A percentile compares a stretch with the other conserved stretches of the same genome.
phyloP scores from a whole-genome alignment of 1,284 basidiomycete species.

The Phellinidium pouzarii region DNA sequence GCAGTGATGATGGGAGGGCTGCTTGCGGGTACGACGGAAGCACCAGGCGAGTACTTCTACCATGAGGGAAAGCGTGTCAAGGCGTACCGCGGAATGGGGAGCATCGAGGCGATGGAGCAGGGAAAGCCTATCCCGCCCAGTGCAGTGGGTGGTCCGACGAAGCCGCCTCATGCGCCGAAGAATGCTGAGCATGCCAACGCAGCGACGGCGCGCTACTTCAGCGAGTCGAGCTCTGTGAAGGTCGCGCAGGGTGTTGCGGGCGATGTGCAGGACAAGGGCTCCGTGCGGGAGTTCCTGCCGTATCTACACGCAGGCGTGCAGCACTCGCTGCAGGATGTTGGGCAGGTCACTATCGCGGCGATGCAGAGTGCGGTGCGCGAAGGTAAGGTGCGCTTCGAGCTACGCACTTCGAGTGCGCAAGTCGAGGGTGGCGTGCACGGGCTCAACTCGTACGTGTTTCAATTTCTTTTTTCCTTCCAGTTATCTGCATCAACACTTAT shows the following conservation, averaged over 20 bases:
- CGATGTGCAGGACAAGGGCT: constrained; percentile 97
- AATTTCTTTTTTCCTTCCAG: not conserved
- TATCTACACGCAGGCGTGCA: constrained; percentile 92
- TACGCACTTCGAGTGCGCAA: constrained; percentile 93
- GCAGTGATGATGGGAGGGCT: constrained; percentile 99
- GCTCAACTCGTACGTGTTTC: constrained; percentile 77
- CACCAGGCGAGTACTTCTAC: constrained; percentile 98
- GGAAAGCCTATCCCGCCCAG: constrained; percentile 43
- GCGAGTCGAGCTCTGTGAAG: constrained; percentile 90
- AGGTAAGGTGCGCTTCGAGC: constrained; percentile 83
- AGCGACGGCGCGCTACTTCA: constrained; percentile 96
- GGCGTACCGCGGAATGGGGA: constrained; percentile 98
- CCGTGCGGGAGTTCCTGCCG: constrained; percentile 84
- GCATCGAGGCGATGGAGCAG: constrained; percentile 93
- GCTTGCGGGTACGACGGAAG: constrained; percentile 94
- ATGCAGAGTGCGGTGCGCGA: constrained; percentile 58
- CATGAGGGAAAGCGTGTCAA: constrained; percentile 99
- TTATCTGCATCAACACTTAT: not conserved
- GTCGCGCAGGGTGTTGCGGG: constrained; percentile 97
- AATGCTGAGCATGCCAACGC: constrained; percentile 79
- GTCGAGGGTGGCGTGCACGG: constrained; percentile 96
- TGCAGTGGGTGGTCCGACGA: constrained; percentile 6
- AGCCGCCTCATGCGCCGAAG: constrained; percentile 34
- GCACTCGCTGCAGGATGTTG: constrained; percentile 95
- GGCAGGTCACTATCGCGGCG: constrained; percentile 60